Conservation (phyloP, 1,139 yeast species). For the Diutina neorugosa region DNA sequence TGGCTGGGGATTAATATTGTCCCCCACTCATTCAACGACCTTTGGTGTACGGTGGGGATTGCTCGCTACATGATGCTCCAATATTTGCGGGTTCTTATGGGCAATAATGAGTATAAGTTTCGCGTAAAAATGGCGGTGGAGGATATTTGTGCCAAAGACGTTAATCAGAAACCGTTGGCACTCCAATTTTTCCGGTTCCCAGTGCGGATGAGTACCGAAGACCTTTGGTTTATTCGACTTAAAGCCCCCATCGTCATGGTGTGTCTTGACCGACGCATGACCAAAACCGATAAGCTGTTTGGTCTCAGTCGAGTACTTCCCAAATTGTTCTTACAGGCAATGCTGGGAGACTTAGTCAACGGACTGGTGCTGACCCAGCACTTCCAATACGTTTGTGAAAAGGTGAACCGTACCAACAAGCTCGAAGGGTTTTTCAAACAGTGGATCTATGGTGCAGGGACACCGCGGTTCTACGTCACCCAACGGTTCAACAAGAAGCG, state of each 20-base stretch:
- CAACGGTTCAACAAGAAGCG: conserved; percentile 90
- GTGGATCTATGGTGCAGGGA: conserved; percentile 88
- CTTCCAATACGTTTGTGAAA: conserved; percentile 86
- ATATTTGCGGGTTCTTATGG: conserved; percentile 62
- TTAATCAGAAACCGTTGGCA: conserved; percentile 49
- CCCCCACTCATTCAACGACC: conserved; percentile 66
- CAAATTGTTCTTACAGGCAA: conserved; percentile 81
- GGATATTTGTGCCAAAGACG: conserved; percentile 14
- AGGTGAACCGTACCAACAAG: conserved; percentile 70
- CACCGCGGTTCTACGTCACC: conserved; percentile 77
- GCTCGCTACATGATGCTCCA: conserved; percentile 74
- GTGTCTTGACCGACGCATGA: conserved; percentile 84
- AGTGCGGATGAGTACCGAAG: conserved; percentile 37
- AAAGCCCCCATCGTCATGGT: conserved; percentile 82
- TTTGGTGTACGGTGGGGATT: conserved; percentile 90
- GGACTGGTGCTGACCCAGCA: conserved; percentile 74
- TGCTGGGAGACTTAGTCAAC: conserved; percentile 84
- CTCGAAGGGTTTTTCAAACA: conserved; percentile 79
- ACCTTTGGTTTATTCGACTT: conserved; percentile 51
- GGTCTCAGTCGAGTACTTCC: conserved; percentile 90
- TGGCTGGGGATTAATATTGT: conserved; percentile 93
- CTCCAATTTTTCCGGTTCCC: conserved; percentile 58
- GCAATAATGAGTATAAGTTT: conserved; percentile 70
- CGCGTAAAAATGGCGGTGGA: conserved; percentile 56
- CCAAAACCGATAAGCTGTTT: conserved; percentile 88